These are phyloP conservation scores for Seiridium unicorne DNA, from an alignment of 2,329 filamentous ascomycete genomes.

Conservation along the genomic window DNA sequence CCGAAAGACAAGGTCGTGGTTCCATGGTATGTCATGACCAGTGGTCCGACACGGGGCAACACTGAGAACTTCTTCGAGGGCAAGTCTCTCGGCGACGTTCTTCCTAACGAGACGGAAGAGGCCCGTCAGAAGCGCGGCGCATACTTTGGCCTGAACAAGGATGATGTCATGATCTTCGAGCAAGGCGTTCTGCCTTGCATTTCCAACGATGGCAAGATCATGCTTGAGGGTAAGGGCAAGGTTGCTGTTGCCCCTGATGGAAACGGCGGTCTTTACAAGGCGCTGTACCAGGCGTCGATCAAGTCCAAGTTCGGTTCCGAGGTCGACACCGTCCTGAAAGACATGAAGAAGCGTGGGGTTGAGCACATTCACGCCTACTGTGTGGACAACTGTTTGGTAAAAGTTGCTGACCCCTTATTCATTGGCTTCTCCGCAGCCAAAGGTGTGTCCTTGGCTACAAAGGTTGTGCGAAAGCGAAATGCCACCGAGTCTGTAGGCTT, in stretches of 20 bases:
- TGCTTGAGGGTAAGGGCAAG: constrained; percentile 86
- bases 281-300: constrained; percentile 49
- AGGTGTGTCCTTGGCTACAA: constrained; percentile 92
- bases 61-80: constrained; percentile 85
- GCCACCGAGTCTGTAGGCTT: constrained; percentile 94
- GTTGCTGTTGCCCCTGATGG: constrained; percentile 95
- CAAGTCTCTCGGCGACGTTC: constrained; percentile 22
- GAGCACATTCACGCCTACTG: constrained; percentile 97
- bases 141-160: constrained; percentile 84
- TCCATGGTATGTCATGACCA: constrained; percentile 99
- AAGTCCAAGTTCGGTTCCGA: constrained; percentile 36
- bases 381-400: constrained; percentile 98
- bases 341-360: constrained; percentile 87
- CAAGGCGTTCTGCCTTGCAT: constrained; percentile 96
- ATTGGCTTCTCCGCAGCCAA: constrained; percentile 88
- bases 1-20: constrained; percentile 61
- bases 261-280: constrained; percentile 95
- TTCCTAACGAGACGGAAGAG: constrained; percentile 63
- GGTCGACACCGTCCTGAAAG: constrained; percentile 73
- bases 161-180: constrained; percentile 91
- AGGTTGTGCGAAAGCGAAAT: constrained; percentile 98
- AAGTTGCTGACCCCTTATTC: constrained; percentile 95
- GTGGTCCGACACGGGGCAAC: constrained; percentile 84
- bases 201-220: constrained; percentile 95
- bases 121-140: constrained; percentile 22